Percentiles rank a stretch among this genome's conserved stretches.
Evolutionary conservation across 1,139 yeast genomes (phyloP).

Genomic region (Candida mesenterica): DNA sequence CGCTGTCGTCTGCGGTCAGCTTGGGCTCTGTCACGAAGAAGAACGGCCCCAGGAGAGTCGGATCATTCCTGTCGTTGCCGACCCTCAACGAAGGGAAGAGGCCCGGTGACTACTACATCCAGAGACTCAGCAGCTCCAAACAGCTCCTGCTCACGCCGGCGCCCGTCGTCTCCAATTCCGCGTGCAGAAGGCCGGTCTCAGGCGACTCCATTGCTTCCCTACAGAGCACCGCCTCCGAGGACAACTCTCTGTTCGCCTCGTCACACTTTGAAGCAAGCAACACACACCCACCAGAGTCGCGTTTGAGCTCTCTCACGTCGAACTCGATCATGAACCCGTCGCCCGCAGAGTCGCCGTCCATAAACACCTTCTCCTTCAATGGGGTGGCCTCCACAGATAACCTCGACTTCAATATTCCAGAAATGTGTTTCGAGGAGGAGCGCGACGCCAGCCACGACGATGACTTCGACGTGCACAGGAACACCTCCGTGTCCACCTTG

Average conservation of each 20-base stretch:
- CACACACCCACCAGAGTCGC: slow-evolving; percentile 25
- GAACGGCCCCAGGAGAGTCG: slow-evolving; percentile 10
- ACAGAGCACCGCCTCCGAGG: slow-evolving; percentile 38
- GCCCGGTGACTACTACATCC: slow-evolving; percentile 45
- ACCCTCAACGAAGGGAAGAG: slow-evolving; percentile 30
- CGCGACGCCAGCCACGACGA: slow-evolving; percentile 13
- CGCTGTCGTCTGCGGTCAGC: slow-evolving; percentile 2
- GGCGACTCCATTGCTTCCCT: slow-evolving; percentile 38
- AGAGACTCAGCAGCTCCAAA: slow-evolving; percentile 23
- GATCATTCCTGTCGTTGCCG: slow-evolving; percentile 24
- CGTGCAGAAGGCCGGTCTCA: slow-evolving; percentile 26
- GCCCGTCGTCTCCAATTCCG: slow-evolving; percentile 7
- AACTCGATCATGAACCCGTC: slow-evolving; percentile 25
- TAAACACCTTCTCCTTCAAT: slow-evolving; percentile 12
- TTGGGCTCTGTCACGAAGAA: slow-evolving; percentile 24
- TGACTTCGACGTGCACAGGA: slow-evolving; percentile 13
- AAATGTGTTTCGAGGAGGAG: slow-evolving; percentile 7
- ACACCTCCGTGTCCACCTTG: slow-evolving; percentile 25
- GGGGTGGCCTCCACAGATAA: slow-evolving; percentile 3
- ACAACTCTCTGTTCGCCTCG: slow-evolving; percentile 33
- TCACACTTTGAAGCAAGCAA: slow-evolving; percentile 31
- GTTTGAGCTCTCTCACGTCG: slow-evolving; percentile 40
- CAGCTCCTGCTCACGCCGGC: slow-evolving; percentile 7
- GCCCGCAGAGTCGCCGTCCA: slow-evolving; percentile 24
- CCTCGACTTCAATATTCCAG: slow-evolving; percentile 2